These are phyloP conservation scores for Trametopsis cervina DNA, from an alignment of 768 basidiomycete species.

Conservation along the genomic window DNA sequence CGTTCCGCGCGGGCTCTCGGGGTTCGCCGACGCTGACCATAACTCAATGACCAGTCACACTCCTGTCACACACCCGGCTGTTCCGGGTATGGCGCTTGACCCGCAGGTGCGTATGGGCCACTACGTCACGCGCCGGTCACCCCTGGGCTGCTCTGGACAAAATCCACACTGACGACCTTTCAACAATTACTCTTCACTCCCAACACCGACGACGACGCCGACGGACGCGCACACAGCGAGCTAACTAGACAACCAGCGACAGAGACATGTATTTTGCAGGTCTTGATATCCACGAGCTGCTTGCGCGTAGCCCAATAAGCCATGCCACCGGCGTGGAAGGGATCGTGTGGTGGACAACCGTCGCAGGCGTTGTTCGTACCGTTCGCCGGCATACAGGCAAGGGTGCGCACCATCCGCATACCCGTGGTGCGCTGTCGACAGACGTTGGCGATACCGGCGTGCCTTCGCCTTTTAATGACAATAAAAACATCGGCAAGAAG, in stretches of 20 bases:
- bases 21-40: too few relatives aligned
- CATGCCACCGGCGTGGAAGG: constrained; percentile 20
- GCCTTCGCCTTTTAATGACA: neutral
- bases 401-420: constrained; percentile 1
- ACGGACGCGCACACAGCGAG: neutral
- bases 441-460: constrained; percentile 3
- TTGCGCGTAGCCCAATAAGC: constrained; percentile 5
- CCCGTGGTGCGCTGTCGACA: neutral
- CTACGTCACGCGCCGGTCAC: neutral
- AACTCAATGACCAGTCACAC: too few relatives aligned
- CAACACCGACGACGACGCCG: neutral
- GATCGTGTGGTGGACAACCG: constrained; percentile 21
- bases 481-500: constrained; percentile 2
- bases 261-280: constrained; percentile 20
- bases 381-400: neutral
- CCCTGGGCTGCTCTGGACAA: too few relatives aligned
- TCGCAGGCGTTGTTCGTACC: constrained; percentile 18
- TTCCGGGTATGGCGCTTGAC: too few relatives aligned
- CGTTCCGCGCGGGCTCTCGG: neutral
- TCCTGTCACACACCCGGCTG: too few relatives aligned
- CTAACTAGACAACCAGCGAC: too few relatives aligned
- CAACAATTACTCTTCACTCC: neutral
- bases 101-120: too few relatives aligned
- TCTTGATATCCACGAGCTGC: constrained; percentile 13
- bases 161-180: neutral